Conservation (phyloP, 2,329 filamentous ascomycete species). For the Fusarium tupiense region DNA sequence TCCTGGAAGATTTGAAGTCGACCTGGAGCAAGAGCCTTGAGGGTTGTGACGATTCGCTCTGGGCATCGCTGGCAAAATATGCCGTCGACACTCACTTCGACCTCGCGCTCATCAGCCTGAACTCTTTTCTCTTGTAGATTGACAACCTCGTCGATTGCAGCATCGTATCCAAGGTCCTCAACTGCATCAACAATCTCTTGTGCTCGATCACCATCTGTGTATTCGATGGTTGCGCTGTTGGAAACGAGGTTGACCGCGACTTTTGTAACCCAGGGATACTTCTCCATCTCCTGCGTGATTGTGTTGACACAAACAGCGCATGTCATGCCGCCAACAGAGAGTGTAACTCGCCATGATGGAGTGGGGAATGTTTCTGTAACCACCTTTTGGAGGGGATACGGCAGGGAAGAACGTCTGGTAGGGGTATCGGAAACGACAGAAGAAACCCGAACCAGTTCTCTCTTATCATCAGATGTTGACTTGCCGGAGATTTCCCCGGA, state of each 20-base stretch:
- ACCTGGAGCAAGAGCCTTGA: conserved; percentile 62
- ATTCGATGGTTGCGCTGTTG: conserved; percentile 72
- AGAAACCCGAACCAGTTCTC: conserved; percentile 9
- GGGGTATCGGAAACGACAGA: conserved; percentile 10
- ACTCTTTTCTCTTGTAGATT: conserved; percentile 55
- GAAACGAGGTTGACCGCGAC: conserved; percentile 72
- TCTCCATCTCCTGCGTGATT: conserved; percentile 68
- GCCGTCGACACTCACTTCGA: conserved; percentile 74
- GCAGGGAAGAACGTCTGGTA: conserved; percentile 6
- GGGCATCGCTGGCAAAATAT: conserved; percentile 82
- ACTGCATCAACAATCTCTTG: conserved; percentile 58
- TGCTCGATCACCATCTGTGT: conserved; percentile 49
- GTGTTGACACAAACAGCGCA: conserved; percentile 74
- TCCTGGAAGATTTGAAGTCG: conserved; percentile 63
- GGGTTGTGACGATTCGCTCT: conserved; percentile 61
- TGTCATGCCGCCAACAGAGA: conserved; percentile 78
- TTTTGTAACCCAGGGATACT: conserved; percentile 65
- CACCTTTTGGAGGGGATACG: conserved; percentile 39
- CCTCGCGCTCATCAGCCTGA: conserved; percentile 57
- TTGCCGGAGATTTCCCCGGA: conserved; percentile 8
- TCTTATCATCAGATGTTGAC: conserved; percentile 11
- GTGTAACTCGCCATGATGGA: conserved; percentile 56
- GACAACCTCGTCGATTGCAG: conserved; percentile 62
- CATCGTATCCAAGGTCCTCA: conserved; percentile 73
- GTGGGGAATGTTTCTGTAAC: conserved; percentile 22